Base-by-base conservation (phyloP, 129 eudicot species). In the Pseudognaphalium luteoalbum region DNA sequence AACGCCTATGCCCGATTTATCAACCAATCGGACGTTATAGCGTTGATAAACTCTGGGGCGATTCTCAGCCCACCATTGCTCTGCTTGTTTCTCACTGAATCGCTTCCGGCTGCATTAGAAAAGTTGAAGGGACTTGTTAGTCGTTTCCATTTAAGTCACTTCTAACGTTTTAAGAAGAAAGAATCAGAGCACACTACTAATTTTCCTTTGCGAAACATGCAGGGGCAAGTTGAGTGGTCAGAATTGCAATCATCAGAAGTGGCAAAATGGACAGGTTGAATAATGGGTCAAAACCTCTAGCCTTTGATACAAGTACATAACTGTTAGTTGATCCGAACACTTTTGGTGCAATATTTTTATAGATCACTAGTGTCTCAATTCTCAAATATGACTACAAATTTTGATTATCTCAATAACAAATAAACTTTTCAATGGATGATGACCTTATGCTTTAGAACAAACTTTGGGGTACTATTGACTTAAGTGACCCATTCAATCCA, bases 1-100 rank as follows among this genome's bases (percentile, higher is more conserved):
- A 9, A 65, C 47, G 12, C 70, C 93, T 71, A 84, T 81, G 57
- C 91, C 85, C 14, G 97, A 86, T 72, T 86, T 91, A 83, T 88
- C 93, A 7, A 73, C 74, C 79, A 81, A 77, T 44, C 93, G 92
- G 6, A 91, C 93, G 59, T 88, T 88, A 83, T 91, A 91, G 42
- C 67, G 87, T 80, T 91, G 89, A 52, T 91, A 86, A 10, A 88
- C 93, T 79, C 89, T 79, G 51, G 81, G 82, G 67, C 97, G 85
- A 72, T 91, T 91, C 78, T 91, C 93, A 28, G 93, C 83, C 96
- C 96, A 90, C 96, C 96, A 90, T 69, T 82, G 86, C 66, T 91
- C 97, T 60, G 97, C 97, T 88, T 91, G 91, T 80, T 91, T 88
- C 87, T 91, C 97, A 71, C 89, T 86, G 74, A 91, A 91, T 56